Conservation (phyloP, 1,284 basidiomycete species). For the Cryptococcus deneoformans region DNA sequence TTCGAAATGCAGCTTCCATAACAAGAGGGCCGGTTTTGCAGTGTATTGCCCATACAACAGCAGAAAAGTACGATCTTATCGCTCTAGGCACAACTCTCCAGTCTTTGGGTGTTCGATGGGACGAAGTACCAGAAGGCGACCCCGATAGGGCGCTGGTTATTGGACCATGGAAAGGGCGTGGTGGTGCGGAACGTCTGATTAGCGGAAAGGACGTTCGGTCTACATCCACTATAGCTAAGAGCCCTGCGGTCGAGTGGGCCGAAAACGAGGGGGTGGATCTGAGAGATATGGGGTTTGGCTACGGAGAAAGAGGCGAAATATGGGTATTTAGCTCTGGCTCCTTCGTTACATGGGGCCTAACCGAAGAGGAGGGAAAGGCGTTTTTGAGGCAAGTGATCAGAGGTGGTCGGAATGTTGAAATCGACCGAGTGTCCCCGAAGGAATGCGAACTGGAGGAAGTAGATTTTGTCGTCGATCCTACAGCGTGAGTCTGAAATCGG, state of each 20-base stretch:
- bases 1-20: conserved; percentile 41
- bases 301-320: conserved; percentile 72
- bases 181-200: conserved; percentile 39
- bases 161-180: conserved; percentile 46
- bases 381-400: conserved; percentile 66
- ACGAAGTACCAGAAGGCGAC: conserved; percentile 48
- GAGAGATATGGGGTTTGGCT: conserved; percentile 46
- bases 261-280: conserved; percentile 53
- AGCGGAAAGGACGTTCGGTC: conserved; percentile 33
- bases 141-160: conserved; percentile 46
- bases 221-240: conserved; percentile 9
- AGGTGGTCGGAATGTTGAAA: conserved; percentile 57
- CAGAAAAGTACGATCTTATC: conserved; percentile 45
- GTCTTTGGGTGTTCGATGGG: conserved; percentile 39
- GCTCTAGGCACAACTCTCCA: conserved; percentile 34
- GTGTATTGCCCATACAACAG: conserved; percentile 50
- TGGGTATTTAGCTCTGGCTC: conserved; percentile 82
- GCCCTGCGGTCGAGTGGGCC: conserved; percentile 23
- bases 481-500: conserved; percentile 59
- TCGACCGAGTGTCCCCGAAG: conserved; percentile 56
- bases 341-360: conserved; percentile 83
- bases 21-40: conserved; percentile 48
- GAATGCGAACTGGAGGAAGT: conserved; percentile 83
- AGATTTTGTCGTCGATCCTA: conserved; percentile 84
- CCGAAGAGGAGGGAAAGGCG: conserved; percentile 67